Evolutionary conservation across 352 stramenopile genomes (phyloP), one percentile per base, ranked within the genome.

Genomic region (Phytopythium boreale): DNA sequence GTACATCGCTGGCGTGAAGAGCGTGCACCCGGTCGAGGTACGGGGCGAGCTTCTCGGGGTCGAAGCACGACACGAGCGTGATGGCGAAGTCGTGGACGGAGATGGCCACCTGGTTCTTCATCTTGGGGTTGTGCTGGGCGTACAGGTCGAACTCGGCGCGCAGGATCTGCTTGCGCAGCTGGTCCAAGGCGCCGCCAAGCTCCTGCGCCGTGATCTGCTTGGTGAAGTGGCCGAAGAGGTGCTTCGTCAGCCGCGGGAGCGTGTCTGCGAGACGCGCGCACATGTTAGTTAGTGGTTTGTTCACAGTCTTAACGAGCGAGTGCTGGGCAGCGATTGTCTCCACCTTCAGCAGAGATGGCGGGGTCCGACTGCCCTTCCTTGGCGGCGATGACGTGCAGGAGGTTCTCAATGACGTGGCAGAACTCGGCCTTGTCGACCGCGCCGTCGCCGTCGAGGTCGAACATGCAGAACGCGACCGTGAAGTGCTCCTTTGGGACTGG

Each of bases 61-160:
- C 82, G 44, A 90, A 88, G 69, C 79, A 77, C 60, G 82, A 90
- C 17, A 93, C 71, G 44, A 93, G 70, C 60, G 84, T 90, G 51
- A 92, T 72, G 19, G 84, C 82, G 56, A 91, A 93, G 70, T 93
- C 84, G 53, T 93, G 82, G 4, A 93, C 79, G 12, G 82, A 90
- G 56, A 93, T 76, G 36, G 71, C 77, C 22, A 70, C 58, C 37
- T 76, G 66, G 51, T 68, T 73, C 52, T 79, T 88, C 41, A 69
- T 26, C 17, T 26, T 65, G 50, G 75, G 74, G 60, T 85, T 64
- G 27, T 71, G 58, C 22, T 71, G 81, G 11, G 82, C 82, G 64
- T 89, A 93, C 37, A 90, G 50, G 64, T 93, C 84, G 59, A 90
- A 92, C 67, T 93, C 80, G 8, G 77, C 80, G 41, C 71, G 73